Base-by-base conservation (phyloP, 768 basidiomycete genomes). In the Lactarius deliciosus region DNA sequence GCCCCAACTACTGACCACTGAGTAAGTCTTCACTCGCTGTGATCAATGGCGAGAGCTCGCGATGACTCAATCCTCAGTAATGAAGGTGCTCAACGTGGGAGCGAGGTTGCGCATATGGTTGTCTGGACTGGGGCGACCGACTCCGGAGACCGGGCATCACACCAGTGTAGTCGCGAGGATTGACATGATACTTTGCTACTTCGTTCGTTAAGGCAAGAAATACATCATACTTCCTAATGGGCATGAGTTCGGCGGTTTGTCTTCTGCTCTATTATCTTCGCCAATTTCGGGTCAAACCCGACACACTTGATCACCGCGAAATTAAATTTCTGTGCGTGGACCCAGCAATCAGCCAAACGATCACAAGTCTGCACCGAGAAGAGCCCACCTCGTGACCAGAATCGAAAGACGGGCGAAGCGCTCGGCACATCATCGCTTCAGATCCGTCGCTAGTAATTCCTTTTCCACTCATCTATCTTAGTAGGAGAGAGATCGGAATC, bases 321-420 rank as follows among this genome's bases (percentile, higher is more conserved):
- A 11, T 8, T 10, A 0, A 66, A 1, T 20, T 20, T 41, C 61
- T 66, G 22, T 8, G 22, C 4, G 56, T 40, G 38, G 28, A 7
- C n/a, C 22, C n/a, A 20, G 30, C 18, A 10, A 2, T 62, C 20
- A 63, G 16, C 40, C n/a, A 18, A 9, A 15, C 30, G 13, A 10
- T 20, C 38, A 15, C 20, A 10, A 56, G 16, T 3, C 43, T 18
- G 53, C 3, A 34, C n/a, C 18, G 16, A 22, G 9, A 11, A 53
- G 50, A 32, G 28, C 61, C 4, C 30, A 66, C 65, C 62, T 67
- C n/a, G 38, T n/a, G 15, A 2, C 62, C 66, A 1, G 32, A 45
- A 18, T 15, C 6, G 6, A 60, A 40, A 2, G 62, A 40, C 6
- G 11, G n/a, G 0, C 0, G 11, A 9, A 67, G 1, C 0, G 3